Evolutionary conservation across 169 alveolate species (phyloP), one percentile per base, ranked within the genome.

Genomic region (Eimeria necatrix): DNA sequence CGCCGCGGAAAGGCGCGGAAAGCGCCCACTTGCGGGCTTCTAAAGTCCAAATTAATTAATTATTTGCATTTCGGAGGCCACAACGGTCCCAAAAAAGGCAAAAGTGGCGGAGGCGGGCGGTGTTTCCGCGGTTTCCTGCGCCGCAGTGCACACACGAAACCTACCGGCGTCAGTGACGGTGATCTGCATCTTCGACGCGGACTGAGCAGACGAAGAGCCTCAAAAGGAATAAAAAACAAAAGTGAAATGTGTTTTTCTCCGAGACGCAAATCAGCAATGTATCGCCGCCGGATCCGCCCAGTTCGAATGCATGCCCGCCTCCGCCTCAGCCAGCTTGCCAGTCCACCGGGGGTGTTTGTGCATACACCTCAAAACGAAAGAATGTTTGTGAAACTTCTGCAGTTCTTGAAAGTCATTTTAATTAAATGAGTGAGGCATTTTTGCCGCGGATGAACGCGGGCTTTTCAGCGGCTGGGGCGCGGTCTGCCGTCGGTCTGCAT

Each of bases 81-180:
- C 8, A 26, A 41, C 46, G 20, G 52, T 48, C 46, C 9, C 46
- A 8, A 18, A 46, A 4, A 61, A 76, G 46, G 49, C 86, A 76
- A 20, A n/a, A 7, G 60, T 32, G 18, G 32, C 41, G 3, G n/a
- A 48, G 20, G 18, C 4, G n/a, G 48, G 64, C 64, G 51, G 68
- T 61, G 51, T 48, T 61, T 20, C 14, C 18, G 64, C 20, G 12
- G 46, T n/a, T 20, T 9, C 52, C 86, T 32, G 12, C 60, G 32
- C 60, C 0, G n/a, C 41, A 41, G 41, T 46, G 18, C 60, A 46
- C 61, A 76, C 64, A n/a, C 46, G 10, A 76, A 49, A 76, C 92
- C n/a, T 85, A 85, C 92, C 92, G 32, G 92, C 80, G 92, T 85
- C 92, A 18, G 92, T 85, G 59, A 85, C 92, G n/a, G 92, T 85